Percentiles rank a stretch among this genome's conserved stretches.
phyloP scores from a whole-genome alignment of 345 rosid genomes.

The Citrus hindsii region DNA sequence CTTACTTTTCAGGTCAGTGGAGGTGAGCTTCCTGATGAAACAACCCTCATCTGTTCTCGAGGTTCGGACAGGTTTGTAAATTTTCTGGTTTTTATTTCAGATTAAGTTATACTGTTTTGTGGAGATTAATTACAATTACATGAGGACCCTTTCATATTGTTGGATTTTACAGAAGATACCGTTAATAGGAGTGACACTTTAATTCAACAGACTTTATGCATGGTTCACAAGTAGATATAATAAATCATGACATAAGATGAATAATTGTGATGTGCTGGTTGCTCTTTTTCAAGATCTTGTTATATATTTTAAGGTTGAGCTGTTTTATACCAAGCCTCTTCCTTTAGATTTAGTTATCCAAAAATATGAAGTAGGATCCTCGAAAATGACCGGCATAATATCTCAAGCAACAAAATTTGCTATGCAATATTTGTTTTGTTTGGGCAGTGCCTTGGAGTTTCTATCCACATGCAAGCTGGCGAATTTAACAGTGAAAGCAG shows the following conservation, averaged over 20 bases:
- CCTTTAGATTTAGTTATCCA: neutral
- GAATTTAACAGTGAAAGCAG: too few species aligned
- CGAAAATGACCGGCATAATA: neutral
- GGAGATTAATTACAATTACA: constrained; percentile 1
- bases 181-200: neutral
- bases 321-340: neutral
- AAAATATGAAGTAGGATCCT: constrained; percentile 13
- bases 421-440: constrained; percentile 15
- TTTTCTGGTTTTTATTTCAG: neutral
- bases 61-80: constrained; percentile 88
- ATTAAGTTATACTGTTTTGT: neutral
- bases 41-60: constrained; percentile 75
- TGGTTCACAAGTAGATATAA: neutral
- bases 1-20: constrained; percentile 71
- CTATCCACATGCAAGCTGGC: too few species aligned
- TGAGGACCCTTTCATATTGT: constrained; percentile 9
- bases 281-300: neutral
- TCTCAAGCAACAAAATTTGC: constrained; percentile 9
- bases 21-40: constrained; percentile 87
- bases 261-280: neutral
- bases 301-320: neutral
- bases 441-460: constrained; percentile 82
- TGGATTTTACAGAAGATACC: neutral
- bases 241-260: neutral
- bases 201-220: neutral